These are phyloP conservation scores for Fonsecaea monophora DNA, from an alignment of 2,329 filamentous ascomycete genomes.

Conservation along the genomic window DNA sequence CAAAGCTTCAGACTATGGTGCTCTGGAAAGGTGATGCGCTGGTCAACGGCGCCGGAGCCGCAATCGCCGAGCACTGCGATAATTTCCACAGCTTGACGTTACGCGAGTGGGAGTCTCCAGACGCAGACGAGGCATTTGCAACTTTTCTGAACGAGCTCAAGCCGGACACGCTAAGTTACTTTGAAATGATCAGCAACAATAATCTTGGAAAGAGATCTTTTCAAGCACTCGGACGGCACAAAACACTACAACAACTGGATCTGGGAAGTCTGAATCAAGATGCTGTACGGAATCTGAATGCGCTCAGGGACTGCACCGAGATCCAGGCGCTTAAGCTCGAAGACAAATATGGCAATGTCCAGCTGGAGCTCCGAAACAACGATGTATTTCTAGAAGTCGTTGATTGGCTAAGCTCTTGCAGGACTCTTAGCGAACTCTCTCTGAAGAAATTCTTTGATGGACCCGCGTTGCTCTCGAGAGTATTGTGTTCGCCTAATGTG, in stretches of 20 bases:
- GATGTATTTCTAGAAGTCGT: conserved; percentile 60
- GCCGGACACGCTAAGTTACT: conserved; percentile 63
- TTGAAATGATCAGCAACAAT: conserved; percentile 65
- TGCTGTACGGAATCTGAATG: conserved; percentile 57
- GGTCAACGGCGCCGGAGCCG: conserved; percentile 59
- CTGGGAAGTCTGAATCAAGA: conserved; percentile 57
- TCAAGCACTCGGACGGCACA: conserved; percentile 58
- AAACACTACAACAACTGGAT: conserved; percentile 60
- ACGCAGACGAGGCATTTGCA: conserved; percentile 65
- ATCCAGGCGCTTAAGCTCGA: conserved; percentile 59
- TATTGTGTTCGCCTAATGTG: conserved; percentile 41
- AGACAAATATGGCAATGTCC: conserved; percentile 52
- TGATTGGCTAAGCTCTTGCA: conserved; percentile 63
- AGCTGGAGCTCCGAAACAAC: conserved; percentile 60
- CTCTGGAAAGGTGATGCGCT: conserved; percentile 68
- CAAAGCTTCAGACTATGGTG: conserved; percentile 64
- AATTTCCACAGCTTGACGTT: conserved; percentile 67
- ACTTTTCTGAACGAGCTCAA: conserved; percentile 64
- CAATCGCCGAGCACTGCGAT: conserved; percentile 65
- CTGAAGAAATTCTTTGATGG: conserved; percentile 61
- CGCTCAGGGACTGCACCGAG: conserved; percentile 57
- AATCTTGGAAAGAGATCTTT: conserved; percentile 63
- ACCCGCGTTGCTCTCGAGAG: conserved; percentile 46
- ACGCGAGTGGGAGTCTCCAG: conserved; percentile 55
- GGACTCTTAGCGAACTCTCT: conserved; percentile 57